Evolutionary conservation across 2,329 filamentous ascomycete genomes (phyloP), one percentile per base, ranked within the genome.

Genomic region (Aspergillus oerlinghausenensis): DNA sequence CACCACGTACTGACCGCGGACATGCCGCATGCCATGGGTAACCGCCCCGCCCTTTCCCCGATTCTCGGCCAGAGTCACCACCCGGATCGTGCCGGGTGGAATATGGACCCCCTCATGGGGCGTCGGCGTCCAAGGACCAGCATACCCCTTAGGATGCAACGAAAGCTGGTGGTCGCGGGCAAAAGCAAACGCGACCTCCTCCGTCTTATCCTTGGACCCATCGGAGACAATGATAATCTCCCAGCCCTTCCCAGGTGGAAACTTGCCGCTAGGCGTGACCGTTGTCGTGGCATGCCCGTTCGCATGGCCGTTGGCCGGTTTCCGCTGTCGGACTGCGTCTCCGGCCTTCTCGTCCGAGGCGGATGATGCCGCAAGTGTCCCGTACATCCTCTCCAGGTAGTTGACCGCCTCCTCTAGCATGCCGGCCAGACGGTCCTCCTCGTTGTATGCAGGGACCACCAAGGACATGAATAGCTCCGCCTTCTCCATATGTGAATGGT

Each of bases 361-460:
- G 52, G 63, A 51, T 50, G 57, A 47, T 8, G 21, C 19, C 21
- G 21, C 68, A 17, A 75, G 65, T 3, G 77, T 77, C 11, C 90
- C 90, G 69, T 95, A 93, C 61, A 87, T 83, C 51, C 80, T 77
- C 72, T 96, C 89, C 9, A 99, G 82, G 71, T 92, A 96, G 51
- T 85, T 86, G 26, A 97, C 88, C 1, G 94, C 92, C 75, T 99
- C 94, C 68, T 95, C 87, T 11, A 99, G 81, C 77, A 96, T 96
- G 10, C 87, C 88, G 11, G 85, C 81, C 49, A 99, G 82, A 29
- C 94, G 86, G 57, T 89, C 82, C 71, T 93, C 88, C 70, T 99
- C 94, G 65, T 99, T 99, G 81, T 92, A 99, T 9, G 94, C 94
- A 0, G 94, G 94, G 47, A 99, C 88, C 0, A 99, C 91, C 7